These are phyloP conservation scores for Jatropha podagrica DNA, from an alignment of 441 rosid genomes.

Conservation along the genomic window DNA sequence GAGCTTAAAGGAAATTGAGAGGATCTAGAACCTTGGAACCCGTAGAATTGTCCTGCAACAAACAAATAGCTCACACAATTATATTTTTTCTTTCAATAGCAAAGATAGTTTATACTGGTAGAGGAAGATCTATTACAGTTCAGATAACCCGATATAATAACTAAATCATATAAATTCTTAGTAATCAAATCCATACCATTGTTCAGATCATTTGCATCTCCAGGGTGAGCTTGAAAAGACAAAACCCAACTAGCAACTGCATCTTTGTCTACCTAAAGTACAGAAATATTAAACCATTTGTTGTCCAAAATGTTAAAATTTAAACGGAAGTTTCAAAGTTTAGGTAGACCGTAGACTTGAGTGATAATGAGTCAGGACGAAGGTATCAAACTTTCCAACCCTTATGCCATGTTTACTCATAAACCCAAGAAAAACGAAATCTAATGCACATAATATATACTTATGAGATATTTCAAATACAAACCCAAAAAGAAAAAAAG, in stretches of 20 bases:
- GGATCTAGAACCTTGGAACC: slow-evolving; percentile 80
- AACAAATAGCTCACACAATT: slow-evolving; percentile 14
- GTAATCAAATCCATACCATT: slow-evolving; percentile 46
- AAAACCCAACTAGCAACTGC: slow-evolving; percentile 73
- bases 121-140: background rate
- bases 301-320: background rate
- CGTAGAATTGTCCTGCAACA: slow-evolving; percentile 73
- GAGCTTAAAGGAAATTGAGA: slow-evolving; percentile 61
- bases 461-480: background rate
- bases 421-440: background rate
- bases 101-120: background rate
- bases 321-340: background rate
- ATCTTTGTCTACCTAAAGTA: slow-evolving; percentile 66
- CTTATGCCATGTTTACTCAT: background rate
- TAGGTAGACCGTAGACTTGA: too few species aligned
- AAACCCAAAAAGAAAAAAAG: background rate
- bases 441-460: background rate
- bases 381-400: background rate
- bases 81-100: background rate
- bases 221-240: slow-evolving; percentile 70
- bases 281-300: background rate
- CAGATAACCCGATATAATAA: background rate
- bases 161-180: slow-evolving; percentile 5
- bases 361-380: background rate
- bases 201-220: slow-evolving; percentile 38